Percentiles rank a stretch among this genome's conserved stretches.
phyloP scores from a whole-genome alignment of 139 green algal genomes.

The Tetraselmis striata region DNA sequence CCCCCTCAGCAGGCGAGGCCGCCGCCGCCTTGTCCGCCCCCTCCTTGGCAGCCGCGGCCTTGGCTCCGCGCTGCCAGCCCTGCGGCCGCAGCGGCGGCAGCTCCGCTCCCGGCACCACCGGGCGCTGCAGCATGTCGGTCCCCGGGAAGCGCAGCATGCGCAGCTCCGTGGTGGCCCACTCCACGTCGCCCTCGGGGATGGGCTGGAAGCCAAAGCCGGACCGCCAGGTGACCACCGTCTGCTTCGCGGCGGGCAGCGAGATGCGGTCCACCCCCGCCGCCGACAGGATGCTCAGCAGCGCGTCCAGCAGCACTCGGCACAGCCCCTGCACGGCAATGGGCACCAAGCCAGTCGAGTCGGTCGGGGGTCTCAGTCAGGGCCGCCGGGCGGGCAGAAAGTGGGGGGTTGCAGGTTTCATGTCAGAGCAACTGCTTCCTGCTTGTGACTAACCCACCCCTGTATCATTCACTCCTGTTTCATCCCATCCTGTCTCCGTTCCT shows the following conservation, averaged over 20 bases:
- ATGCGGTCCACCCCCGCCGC: slow-evolving; percentile 23
- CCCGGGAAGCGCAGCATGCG: slow-evolving; percentile 75
- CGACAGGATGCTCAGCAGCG: slow-evolving; percentile 39
- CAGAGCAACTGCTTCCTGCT: background rate
- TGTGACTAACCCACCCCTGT: no score
- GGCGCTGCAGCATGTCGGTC: slow-evolving; percentile 40
- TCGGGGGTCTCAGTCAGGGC: no score
- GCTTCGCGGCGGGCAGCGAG: slow-evolving; percentile 38
- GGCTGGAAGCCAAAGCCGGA: slow-evolving; percentile 46
- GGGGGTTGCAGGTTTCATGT: background rate
- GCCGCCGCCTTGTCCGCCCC: background rate
- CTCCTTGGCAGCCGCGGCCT: background rate
- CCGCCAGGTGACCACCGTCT: slow-evolving; percentile 46
- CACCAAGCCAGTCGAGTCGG: no score
- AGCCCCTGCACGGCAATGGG: slow-evolving; percentile 56
- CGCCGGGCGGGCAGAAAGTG: no score
- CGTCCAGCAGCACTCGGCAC: slow-evolving; percentile 52
- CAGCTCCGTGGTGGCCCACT: slow-evolving; percentile 50
- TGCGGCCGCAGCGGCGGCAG: background rate
- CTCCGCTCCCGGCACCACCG: background rate
- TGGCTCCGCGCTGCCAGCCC: background rate
- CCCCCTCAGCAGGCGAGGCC: background rate
- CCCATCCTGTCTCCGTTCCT: no score
- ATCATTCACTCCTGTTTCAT: no score
- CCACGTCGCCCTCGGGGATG: slow-evolving; percentile 40